Evolutionary conservation across 805 yeast species (phyloP).

Genomic region (Saturnispora silvae): DNA sequence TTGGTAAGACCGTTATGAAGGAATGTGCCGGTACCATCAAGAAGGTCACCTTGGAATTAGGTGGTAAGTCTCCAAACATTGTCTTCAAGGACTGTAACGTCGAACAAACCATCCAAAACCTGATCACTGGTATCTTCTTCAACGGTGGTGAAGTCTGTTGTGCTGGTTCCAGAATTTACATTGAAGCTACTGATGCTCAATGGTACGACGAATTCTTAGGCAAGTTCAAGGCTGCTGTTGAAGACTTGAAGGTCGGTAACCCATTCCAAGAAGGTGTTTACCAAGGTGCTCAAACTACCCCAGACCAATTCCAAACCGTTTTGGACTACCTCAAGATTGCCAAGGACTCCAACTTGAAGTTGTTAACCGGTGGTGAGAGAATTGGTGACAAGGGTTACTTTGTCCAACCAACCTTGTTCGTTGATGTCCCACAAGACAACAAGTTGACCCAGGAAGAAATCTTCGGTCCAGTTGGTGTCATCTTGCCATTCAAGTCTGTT

Average conservation of each 20-base stretch:
- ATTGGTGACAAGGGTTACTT: conserved; percentile 61
- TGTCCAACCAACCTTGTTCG: conserved; percentile 75
- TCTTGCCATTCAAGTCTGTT: conserved; percentile 57
- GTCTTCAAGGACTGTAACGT: conserved; percentile 69
- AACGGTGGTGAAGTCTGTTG: conserved; percentile 92
- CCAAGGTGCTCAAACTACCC: conserved; percentile 71
- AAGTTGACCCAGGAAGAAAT: conserved; percentile 78
- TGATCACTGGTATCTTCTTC: conserved; percentile 69
- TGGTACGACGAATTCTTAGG: conserved; percentile 57
- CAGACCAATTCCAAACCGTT: conserved; percentile 55
- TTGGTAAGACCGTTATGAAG: conserved; percentile 66
- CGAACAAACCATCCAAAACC: conserved; percentile 51
- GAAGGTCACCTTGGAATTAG: conserved; percentile 75
- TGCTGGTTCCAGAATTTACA: conserved; percentile 82
- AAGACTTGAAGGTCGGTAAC: conserved; percentile 56
- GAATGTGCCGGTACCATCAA: conserved; percentile 63
- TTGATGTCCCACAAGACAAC: conserved; percentile 65
- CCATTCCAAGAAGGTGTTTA: conserved; percentile 62
- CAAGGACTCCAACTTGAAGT: conserved; percentile 54
- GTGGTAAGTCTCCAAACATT: conserved; percentile 86
- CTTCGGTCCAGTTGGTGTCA: conserved; percentile 81
- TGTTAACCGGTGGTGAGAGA: conserved; percentile 77
- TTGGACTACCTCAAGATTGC: conserved; percentile 55
- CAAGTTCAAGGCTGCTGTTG: conserved; percentile 41
- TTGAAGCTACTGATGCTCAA: conserved; percentile 42